phyloP scores from a whole-genome alignment of 306 rosid genomes.

The Clitoria ternatea region DNA sequence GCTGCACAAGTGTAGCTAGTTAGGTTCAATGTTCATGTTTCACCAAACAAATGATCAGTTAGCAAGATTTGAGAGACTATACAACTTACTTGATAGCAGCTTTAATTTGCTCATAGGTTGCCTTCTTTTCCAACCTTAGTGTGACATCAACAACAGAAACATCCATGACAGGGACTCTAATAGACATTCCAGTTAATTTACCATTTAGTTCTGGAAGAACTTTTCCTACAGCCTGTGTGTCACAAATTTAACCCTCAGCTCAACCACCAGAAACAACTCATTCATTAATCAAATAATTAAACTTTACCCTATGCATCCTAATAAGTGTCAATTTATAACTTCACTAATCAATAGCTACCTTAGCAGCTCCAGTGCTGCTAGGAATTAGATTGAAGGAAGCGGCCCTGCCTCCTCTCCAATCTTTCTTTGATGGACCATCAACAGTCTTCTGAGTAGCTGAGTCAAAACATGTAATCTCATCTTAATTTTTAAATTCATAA shows the following conservation, averaged over 20 bases:
- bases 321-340: too few relatives aligned
- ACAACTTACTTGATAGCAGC: conserved; percentile 73
- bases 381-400: conserved; percentile 99
- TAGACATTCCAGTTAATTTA: conserved; percentile 91
- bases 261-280: conserved; percentile 2
- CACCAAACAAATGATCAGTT: neutral
- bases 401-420: conserved; percentile 99
- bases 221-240: conserved; percentile 84
- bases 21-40: too few relatives aligned
- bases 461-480: neutral
- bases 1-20: too few relatives aligned
- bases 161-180: conserved; percentile 90
- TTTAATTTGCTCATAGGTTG: conserved; percentile 76
- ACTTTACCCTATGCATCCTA: too few relatives aligned
- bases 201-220: conserved; percentile 86
- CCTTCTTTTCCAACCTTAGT: conserved; percentile 70
- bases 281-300: too few relatives aligned
- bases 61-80: too few relatives aligned
- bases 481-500: too few relatives aligned
- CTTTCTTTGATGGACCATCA: conserved; percentile 97
- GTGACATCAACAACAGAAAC: conserved; percentile 98
- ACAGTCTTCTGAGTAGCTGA: conserved; percentile 98
- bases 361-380: conserved; percentile 99
- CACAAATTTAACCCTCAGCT: conserved; percentile 20
- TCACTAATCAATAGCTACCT: conserved; percentile 54